phyloP scores from a whole-genome alignment of 2,329 filamentous ascomycete genomes.

The Paracorniculantispora psalliotae region DNA sequence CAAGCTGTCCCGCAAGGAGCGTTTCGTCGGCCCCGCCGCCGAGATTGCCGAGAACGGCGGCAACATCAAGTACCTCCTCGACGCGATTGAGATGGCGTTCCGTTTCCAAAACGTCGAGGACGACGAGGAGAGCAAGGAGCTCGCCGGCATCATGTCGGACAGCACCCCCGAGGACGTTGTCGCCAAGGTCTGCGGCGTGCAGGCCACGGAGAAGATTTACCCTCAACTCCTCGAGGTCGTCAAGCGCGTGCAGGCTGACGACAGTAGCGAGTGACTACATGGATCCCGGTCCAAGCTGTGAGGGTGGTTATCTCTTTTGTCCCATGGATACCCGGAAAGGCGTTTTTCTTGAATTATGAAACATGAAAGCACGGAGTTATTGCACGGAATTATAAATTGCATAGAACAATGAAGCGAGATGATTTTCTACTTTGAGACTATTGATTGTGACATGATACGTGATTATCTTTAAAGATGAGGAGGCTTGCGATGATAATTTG shows the following conservation, averaged over 20 bases:
- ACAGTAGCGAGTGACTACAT: slow-evolving; percentile 34
- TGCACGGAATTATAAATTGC: too few relatives aligned
- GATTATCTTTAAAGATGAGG: not conserved
- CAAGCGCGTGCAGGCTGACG: slow-evolving; percentile 72
- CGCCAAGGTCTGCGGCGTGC: slow-evolving; percentile 74
- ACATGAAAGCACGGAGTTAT: slow-evolving; percentile 5
- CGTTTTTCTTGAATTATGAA: not conserved
- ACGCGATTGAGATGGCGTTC: slow-evolving; percentile 84
- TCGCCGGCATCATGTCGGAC: slow-evolving; percentile 79
- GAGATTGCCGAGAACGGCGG: slow-evolving; percentile 80
- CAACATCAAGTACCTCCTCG: slow-evolving; percentile 68
- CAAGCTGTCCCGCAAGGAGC: slow-evolving; percentile 92
- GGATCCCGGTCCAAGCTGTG: slow-evolving; percentile 4
- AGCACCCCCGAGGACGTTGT: slow-evolving; percentile 71
- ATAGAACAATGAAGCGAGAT: too few relatives aligned
- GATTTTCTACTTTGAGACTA: too few relatives aligned
- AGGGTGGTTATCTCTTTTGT: not conserved
- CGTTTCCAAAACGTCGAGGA: slow-evolving; percentile 92
- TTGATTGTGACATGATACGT: not conserved
- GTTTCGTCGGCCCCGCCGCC: slow-evolving; percentile 87
- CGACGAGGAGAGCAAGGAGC: slow-evolving; percentile 82
- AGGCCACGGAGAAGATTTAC: slow-evolving; percentile 72
- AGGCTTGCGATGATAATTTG: too few relatives aligned
- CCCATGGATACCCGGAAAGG: slow-evolving; percentile 3
- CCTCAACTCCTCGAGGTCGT: slow-evolving; percentile 71